These are phyloP conservation scores for Acorus calamus DNA, from an alignment of 106 monocot species.

Conservation along the genomic window DNA sequence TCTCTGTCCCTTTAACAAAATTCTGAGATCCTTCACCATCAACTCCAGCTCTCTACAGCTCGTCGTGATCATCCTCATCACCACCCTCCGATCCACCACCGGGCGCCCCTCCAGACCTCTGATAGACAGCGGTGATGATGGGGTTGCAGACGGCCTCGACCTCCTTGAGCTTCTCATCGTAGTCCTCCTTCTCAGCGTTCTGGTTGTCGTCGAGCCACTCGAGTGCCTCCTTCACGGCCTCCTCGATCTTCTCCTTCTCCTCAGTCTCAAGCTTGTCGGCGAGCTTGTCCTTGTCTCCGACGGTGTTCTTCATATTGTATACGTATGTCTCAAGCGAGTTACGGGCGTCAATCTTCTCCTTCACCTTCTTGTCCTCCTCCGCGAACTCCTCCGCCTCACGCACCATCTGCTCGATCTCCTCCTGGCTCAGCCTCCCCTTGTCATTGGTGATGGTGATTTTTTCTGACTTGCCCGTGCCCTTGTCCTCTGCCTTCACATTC, in stretches of 20 bases:
- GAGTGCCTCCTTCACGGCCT: constrained; percentile 16
- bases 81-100: constrained; percentile 1
- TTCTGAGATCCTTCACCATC: too few species aligned
- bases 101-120: constrained; percentile 12
- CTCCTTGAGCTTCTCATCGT: constrained; percentile 27
- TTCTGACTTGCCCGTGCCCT: constrained; percentile 32
- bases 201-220: constrained; percentile 32
- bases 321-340: constrained; percentile 22
- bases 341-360: constrained; percentile 29
- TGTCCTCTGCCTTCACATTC: constrained; percentile 57
- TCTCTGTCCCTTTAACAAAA: too few species aligned
- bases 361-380: constrained; percentile 31
- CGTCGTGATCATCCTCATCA: constrained; percentile 20
- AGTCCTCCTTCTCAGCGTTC: constrained; percentile 25
- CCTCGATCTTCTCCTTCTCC: constrained; percentile 30
- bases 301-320: constrained; percentile 30
- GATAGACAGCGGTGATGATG: constrained; percentile 27
- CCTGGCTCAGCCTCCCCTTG: constrained; percentile 29
- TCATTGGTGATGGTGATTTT: constrained; percentile 69
- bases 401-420: constrained; percentile 33
- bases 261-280: constrained; percentile 17
- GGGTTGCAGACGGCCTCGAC: constrained; percentile 32
- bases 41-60: constrained; percentile 3
- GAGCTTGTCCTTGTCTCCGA: constrained; percentile 23
- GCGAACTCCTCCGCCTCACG: constrained; percentile 28